A percentile compares a stretch with the other conserved stretches of the same genome.
Conservation (phyloP, 352 stramenopile genomes). For the Pythium folliculosum region DNA sequence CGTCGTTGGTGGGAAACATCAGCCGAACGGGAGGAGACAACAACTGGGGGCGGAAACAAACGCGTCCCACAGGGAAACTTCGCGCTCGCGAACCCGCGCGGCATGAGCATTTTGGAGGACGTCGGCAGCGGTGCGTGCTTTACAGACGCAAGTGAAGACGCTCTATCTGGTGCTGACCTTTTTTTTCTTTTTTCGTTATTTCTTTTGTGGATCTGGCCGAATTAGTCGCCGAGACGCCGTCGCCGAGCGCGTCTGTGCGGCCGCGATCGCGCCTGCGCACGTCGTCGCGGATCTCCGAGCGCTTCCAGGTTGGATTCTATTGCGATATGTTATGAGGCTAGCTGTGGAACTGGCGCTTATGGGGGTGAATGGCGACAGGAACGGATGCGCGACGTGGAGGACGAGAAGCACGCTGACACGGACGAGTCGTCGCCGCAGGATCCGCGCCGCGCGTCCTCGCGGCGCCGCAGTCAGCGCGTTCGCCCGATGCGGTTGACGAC, state of each 20-base stretch:
- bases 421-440: conserved; percentile 22
- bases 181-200: background rate
- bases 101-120: conserved; percentile 28
- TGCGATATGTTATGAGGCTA: background rate
- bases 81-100: background rate
- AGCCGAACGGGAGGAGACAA: background rate
- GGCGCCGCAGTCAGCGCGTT: conserved; percentile 6
- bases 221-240: conserved; percentile 28
- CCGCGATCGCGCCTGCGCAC: conserved; percentile 23
- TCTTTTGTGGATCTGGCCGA: background rate
- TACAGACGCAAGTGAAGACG: background rate
- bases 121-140: conserved; percentile 22
- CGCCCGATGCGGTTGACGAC: conserved; percentile 3
- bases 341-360: background rate
- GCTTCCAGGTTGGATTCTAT: conserved; percentile 16
- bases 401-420: conserved; percentile 13
- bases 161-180: background rate
- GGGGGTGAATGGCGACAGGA: conserved; percentile 6
- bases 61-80: conserved; percentile 10
- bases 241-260: conserved; percentile 20
- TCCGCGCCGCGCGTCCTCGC: conserved; percentile 1
- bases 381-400: conserved; percentile 12
- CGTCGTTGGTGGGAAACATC: background rate
- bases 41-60: conserved; percentile 1
- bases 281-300: conserved; percentile 15